Percentiles rank a stretch among this genome's conserved stretches.
These are phyloP conservation scores for Epichloe festucae DNA, from an alignment of 2,329 filamentous ascomycete species.

Conservation along the genomic window DNA sequence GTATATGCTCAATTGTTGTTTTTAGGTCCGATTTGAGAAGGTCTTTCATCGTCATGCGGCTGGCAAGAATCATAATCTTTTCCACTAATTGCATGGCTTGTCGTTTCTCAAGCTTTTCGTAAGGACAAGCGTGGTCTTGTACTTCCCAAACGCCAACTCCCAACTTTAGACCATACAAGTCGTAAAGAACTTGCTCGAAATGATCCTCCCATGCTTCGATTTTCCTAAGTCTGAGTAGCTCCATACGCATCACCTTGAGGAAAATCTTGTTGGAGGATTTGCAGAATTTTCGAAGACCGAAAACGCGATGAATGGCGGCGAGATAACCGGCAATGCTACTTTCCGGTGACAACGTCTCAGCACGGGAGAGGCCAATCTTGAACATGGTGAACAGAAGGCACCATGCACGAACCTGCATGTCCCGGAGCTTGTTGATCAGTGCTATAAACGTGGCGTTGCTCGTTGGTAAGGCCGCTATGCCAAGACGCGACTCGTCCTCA, in stretches of 20 bases:
- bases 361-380: slow-evolving; percentile 62
- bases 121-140: slow-evolving; percentile 66
- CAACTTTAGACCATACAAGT: slow-evolving; percentile 70
- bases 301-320: slow-evolving; percentile 66
- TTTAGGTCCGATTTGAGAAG: slow-evolving; percentile 84
- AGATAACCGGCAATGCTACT: slow-evolving; percentile 70
- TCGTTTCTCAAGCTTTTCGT: slow-evolving; percentile 65
- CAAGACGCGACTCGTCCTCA: slow-evolving; percentile 75
- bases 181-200: slow-evolving; percentile 71
- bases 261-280: slow-evolving; percentile 77
- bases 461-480: slow-evolving; percentile 50
- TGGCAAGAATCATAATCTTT: slow-evolving; percentile 68
- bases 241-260: slow-evolving; percentile 75
- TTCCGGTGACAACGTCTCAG: slow-evolving; percentile 43
- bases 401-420: slow-evolving; percentile 83
- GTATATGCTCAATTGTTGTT: slow-evolving; percentile 82
- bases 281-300: slow-evolving; percentile 77
- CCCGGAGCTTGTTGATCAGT: slow-evolving; percentile 56
- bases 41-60: slow-evolving; percentile 79
- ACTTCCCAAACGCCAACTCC: slow-evolving; percentile 53
- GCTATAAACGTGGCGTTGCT: slow-evolving; percentile 41
- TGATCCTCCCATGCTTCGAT: slow-evolving; percentile 78
- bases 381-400: slow-evolving; percentile 73
- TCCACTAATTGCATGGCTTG: slow-evolving; percentile 74
- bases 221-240: slow-evolving; percentile 63